A percentile compares a stretch with the other conserved stretches of the same genome.
These are phyloP conservation scores for Elsinoe ampelina DNA, from an alignment of 2,329 filamentous ascomycete genomes.

Conservation along the genomic window DNA sequence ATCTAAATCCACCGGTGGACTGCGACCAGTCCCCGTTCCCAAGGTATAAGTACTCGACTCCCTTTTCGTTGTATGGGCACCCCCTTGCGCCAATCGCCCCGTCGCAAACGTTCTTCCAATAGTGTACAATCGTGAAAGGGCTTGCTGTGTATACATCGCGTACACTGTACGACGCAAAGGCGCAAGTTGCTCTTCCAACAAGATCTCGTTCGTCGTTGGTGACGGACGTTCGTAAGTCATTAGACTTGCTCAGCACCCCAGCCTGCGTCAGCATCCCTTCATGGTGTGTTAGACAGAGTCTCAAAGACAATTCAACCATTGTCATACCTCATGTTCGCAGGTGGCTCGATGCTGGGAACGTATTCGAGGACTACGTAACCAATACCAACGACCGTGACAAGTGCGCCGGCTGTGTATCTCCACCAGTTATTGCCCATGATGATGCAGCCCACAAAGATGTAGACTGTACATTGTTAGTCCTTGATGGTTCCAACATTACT, in stretches of 20 bases:
- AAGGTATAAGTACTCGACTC: too few relatives aligned
- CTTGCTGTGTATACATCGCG: too few relatives aligned
- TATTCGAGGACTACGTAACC: constrained; percentile 53
- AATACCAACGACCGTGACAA: constrained; percentile 70
- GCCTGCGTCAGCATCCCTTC: constrained; percentile 42
- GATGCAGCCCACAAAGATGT: constrained; percentile 87
- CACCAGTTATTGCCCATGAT: constrained; percentile 60
- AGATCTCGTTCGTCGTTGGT: too few relatives aligned
- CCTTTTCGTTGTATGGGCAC: too few relatives aligned
- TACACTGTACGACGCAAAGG: too few relatives aligned
- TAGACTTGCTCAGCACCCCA: constrained; percentile 47
- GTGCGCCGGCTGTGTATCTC: constrained; percentile 64
- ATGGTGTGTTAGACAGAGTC: constrained; percentile 6
- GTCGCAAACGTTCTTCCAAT: too few relatives aligned
- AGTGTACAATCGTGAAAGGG: too few relatives aligned
- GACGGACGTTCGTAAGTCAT: constrained; percentile 8
- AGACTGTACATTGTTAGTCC: constrained; percentile 51
- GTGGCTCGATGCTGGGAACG: constrained; percentile 44
- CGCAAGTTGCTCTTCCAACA: too few relatives aligned
- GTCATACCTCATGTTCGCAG: constrained; percentile 43
- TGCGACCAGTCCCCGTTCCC: too few relatives aligned
- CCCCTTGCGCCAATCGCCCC: too few relatives aligned
- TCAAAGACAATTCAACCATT: too few relatives aligned
- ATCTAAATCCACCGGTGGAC: too few relatives aligned
- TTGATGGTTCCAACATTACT: neutral